phyloP scores from a whole-genome alignment of 208 protist genomes.

The Leishmania turanica region DNA sequence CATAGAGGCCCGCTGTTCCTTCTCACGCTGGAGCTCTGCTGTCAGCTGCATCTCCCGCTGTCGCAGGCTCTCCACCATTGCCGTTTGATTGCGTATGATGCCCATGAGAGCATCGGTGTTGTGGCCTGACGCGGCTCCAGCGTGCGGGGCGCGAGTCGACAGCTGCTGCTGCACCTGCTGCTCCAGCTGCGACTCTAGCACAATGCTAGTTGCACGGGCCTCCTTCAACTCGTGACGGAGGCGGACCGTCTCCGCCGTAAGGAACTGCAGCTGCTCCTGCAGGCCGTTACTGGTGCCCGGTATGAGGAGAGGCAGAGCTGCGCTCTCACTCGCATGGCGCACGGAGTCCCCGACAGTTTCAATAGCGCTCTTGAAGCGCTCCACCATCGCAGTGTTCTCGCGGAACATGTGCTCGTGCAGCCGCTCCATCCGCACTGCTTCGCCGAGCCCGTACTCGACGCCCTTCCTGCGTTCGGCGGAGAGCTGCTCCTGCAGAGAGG shows the following conservation, averaged over 20 bases:
- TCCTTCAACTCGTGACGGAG: constrained; percentile 71
- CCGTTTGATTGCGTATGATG: constrained; percentile 72
- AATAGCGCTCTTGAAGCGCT: constrained; percentile 80
- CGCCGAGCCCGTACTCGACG: constrained; percentile 70
- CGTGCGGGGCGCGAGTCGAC: neutral
- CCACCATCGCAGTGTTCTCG: constrained; percentile 85
- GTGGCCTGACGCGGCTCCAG: neutral
- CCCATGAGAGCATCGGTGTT: constrained; percentile 44
- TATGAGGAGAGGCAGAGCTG: constrained; percentile 11
- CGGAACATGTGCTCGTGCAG: constrained; percentile 85
- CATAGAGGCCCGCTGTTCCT: constrained; percentile 32
- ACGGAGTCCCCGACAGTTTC: constrained; percentile 49
- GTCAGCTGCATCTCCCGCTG: constrained; percentile 71
- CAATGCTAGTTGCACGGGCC: constrained; percentile 62
- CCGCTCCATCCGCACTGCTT: constrained; percentile 81
- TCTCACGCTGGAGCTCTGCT: constrained; percentile 59
- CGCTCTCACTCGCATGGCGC: constrained; percentile 12
- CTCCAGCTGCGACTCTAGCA: constrained; percentile 76
- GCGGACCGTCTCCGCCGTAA: constrained; percentile 73
- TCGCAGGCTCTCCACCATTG: constrained; percentile 79
- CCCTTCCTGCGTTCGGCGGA: constrained; percentile 71
- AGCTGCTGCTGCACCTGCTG: constrained; percentile 54
- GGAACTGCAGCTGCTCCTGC: constrained; percentile 53
- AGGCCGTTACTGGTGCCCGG: constrained; percentile 18
- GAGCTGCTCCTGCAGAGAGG: constrained; percentile 78